Percentiles rank a stretch among this genome's conserved stretches.
Evolutionary conservation across 768 basidiomycete species (phyloP).

Genomic region (Ephemerocybe angulata): DNA sequence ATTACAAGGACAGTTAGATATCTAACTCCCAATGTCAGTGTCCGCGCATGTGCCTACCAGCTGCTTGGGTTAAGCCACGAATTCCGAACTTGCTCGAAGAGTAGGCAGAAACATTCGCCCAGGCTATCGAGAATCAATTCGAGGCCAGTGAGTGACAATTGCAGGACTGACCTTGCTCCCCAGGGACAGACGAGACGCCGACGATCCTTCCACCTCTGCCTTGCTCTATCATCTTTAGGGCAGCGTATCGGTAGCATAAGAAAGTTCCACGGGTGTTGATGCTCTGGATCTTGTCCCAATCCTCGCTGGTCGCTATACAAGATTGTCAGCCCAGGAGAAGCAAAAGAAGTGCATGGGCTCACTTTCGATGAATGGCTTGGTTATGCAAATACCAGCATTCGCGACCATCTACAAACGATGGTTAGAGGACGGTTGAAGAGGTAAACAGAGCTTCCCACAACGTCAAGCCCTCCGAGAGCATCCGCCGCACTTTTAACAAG

Average conservation of each 20-base stretch:
- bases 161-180: too few relatives aligned
- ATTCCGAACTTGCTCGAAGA: too few relatives aligned
- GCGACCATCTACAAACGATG: slow-evolving; percentile 35
- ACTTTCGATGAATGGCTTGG: slow-evolving; percentile 19
- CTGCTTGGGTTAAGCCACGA: too few relatives aligned
- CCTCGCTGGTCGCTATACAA: slow-evolving; percentile 18
- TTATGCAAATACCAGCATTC: slow-evolving; percentile 36
- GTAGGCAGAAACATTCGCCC: too few relatives aligned
- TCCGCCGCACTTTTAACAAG: slow-evolving; percentile 32
- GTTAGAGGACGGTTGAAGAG: not conserved
- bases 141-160: too few relatives aligned
- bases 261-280: slow-evolving; percentile 31
- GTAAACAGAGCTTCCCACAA: slow-evolving; percentile 30
- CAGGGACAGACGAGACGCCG: too few relatives aligned
- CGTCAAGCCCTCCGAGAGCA: slow-evolving; percentile 43
- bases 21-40: too few relatives aligned
- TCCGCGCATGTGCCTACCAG: too few relatives aligned
- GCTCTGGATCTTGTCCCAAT: slow-evolving; percentile 25
- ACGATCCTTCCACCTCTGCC: slow-evolving; percentile 40
- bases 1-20: too few relatives aligned
- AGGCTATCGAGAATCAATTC: too few relatives aligned
- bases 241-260: slow-evolving; percentile 36
- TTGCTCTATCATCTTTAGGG: slow-evolving; percentile 35
- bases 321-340: too few relatives aligned
- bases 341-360: slow-evolving; percentile 1